Conservation (phyloP, 805 yeast species). For the Teunomyces cretensis region DNA sequence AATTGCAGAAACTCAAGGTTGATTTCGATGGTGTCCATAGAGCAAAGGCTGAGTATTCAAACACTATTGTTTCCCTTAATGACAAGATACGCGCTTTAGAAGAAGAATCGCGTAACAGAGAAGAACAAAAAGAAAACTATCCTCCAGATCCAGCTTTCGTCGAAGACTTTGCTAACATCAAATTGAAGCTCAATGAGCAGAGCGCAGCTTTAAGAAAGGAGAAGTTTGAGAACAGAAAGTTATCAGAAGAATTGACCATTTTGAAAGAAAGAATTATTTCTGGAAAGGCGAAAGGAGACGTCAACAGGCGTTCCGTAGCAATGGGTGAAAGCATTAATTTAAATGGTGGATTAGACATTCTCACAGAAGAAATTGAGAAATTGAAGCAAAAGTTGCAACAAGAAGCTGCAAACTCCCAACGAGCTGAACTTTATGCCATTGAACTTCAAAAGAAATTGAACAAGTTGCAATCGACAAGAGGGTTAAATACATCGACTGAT, state of each 20-base stretch:
- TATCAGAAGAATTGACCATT: constrained; percentile 57
- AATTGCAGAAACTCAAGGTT: constrained; percentile 19
- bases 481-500: constrained; percentile 32
- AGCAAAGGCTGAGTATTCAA: constrained; percentile 27
- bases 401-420: constrained; percentile 49
- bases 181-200: constrained; percentile 52
- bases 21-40: constrained; percentile 20
- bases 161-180: constrained; percentile 48
- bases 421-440: constrained; percentile 51
- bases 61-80: constrained; percentile 23
- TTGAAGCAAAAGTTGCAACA: constrained; percentile 49
- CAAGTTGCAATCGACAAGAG: constrained; percentile 41
- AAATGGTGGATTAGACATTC: constrained; percentile 9
- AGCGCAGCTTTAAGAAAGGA: constrained; percentile 50
- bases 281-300: constrained; percentile 46
- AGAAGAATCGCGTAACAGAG: constrained; percentile 12
- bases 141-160: constrained; percentile 36
- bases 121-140: constrained; percentile 36
- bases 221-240: constrained; percentile 41
- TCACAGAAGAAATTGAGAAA: constrained; percentile 47
- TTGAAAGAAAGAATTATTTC: constrained; percentile 65
- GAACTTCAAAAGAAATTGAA: constrained; percentile 44
- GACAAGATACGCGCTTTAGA: background rate
- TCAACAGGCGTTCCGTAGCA: constrained; percentile 31
- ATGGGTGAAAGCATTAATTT: constrained; percentile 26